These are phyloP conservation scores for Sporodiniella umbellata DNA, from an alignment of 371 early-diverging fungal species.

Conservation along the genomic window DNA sequence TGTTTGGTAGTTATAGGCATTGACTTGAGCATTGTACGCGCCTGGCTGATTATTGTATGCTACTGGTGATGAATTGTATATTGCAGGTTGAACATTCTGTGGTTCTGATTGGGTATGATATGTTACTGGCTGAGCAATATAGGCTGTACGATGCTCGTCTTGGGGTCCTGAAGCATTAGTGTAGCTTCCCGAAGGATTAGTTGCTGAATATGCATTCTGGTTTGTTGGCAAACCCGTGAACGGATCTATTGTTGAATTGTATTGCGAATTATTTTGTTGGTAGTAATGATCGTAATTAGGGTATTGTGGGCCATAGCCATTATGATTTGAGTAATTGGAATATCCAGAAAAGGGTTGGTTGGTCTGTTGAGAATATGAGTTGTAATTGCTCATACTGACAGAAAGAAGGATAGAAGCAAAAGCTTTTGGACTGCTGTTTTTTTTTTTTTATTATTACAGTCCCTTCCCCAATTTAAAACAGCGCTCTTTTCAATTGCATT, in stretches of 20 bases:
- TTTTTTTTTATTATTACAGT: too few species aligned
- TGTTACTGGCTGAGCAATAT: background rate
- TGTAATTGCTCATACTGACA: background rate
- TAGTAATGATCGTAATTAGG: background rate
- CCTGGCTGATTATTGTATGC: too few species aligned
- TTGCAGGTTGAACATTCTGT: too few species aligned
- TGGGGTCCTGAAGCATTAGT: too few species aligned
- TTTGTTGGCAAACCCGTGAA: background rate
- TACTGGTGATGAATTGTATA: too few species aligned
- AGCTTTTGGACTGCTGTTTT: background rate
- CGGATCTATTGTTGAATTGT: background rate
- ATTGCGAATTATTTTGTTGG: background rate
- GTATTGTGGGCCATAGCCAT: background rate
- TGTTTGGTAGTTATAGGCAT: background rate
- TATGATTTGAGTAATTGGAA: background rate
- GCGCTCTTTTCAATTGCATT: too few species aligned
- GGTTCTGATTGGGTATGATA: background rate
- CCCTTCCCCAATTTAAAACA: too few species aligned
- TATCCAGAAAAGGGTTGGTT: background rate
- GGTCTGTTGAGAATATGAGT: background rate
- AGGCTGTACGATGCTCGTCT: too few species aligned
- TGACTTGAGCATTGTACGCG: too few species aligned
- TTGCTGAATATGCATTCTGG: background rate
- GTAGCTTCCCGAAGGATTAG: too few species aligned
- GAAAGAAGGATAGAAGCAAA: background rate